phyloP scores from a whole-genome alignment of 106 monocot species.

The Cymbidium sinense region DNA sequence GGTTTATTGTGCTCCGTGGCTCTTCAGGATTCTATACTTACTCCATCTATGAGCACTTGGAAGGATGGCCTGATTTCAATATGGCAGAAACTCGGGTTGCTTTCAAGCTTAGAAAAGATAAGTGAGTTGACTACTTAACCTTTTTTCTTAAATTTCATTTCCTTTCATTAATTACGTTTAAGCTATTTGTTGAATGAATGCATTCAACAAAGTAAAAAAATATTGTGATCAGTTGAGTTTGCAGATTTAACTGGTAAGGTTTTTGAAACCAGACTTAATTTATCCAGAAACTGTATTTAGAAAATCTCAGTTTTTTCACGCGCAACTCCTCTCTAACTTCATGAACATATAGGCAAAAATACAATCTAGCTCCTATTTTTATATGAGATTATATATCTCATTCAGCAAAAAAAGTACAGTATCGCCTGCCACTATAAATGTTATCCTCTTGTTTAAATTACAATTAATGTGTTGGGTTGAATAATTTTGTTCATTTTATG shows the following conservation, averaged over 20 bases:
- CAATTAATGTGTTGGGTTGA: background rate
- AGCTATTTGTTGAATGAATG: background rate
- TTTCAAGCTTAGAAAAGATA: conserved; percentile 74
- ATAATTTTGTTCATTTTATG: conserved; percentile 8
- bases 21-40: conserved; percentile 60
- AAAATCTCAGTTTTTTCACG: background rate
- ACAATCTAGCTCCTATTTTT: no score
- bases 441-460: conserved; percentile 3
- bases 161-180: background rate
- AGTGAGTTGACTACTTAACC: conserved; percentile 20
- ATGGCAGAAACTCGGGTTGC: conserved; percentile 60
- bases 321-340: no score
- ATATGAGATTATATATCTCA: no score
- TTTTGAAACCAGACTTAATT: background rate
- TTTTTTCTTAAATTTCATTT: background rate
- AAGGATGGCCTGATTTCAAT: conserved; percentile 71
- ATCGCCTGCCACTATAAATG: no score
- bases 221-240: background rate
- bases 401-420: no score
- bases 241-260: background rate
- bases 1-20: conserved; percentile 51
- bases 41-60: conserved; percentile 58
- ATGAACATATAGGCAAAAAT: no score
- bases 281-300: background rate
- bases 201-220: no score